Percentiles rank a stretch among this genome's conserved stretches.
These are phyloP conservation scores for Solanum dulcamara DNA, from an alignment of 257 asterid genomes.

Conservation along the genomic window DNA sequence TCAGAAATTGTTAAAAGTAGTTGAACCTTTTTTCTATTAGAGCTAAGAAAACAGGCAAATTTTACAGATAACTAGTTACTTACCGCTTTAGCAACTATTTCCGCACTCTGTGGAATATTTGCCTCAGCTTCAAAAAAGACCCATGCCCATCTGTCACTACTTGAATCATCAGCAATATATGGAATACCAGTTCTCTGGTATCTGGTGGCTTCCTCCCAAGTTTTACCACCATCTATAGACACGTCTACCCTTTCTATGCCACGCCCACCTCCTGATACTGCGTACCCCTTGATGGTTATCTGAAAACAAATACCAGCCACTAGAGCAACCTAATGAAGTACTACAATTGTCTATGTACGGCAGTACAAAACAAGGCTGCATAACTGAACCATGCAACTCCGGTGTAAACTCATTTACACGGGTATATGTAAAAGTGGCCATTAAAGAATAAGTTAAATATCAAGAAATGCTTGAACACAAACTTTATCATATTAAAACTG, in stretches of 20 bases:
- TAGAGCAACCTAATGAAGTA: background rate
- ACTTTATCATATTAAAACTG: conserved; percentile 5
- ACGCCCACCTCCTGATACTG: conserved; percentile 93
- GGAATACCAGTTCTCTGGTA: conserved; percentile 59
- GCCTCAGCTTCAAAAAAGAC: conserved; percentile 82
- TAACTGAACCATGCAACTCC: background rate
- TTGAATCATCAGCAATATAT: conserved; percentile 48
- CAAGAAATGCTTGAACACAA: background rate
- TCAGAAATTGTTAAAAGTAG: background rate
- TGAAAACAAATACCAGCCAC: conserved; percentile 11
- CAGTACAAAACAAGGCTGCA: background rate
- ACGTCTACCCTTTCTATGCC: conserved; percentile 93
- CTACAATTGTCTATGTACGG: background rate
- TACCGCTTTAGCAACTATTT: conserved; percentile 92
- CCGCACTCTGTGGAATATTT: conserved; percentile 43
- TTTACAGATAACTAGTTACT: conserved; percentile 8
- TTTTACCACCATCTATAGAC: conserved; percentile 80
- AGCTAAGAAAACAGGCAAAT: background rate
- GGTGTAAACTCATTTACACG: background rate
- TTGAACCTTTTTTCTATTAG: background rate
- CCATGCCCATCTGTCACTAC: conserved; percentile 97
- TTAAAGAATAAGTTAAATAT: background rate
- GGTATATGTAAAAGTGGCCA: background rate
- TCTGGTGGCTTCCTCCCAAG: conserved; percentile 85
- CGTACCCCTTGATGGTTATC: conserved; percentile 82